Base-by-base conservation (phyloP, 1,139 yeast species). In the Schwanniomyces etchellsii region DNA sequence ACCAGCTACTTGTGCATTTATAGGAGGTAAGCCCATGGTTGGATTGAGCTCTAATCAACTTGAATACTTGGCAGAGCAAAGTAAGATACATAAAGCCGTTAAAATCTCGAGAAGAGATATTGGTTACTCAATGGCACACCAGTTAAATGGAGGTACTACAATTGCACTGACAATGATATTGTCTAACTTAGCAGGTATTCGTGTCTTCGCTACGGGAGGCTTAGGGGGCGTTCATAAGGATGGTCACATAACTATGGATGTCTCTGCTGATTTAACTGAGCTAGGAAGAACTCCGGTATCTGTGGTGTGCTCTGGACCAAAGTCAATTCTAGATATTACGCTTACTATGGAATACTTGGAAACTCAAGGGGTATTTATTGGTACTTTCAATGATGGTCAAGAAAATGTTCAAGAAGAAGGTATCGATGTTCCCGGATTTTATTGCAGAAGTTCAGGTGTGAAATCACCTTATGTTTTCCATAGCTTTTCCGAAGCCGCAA, bases 141-240 rank as follows among this genome's bases (percentile, higher is more conserved):
- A 62, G 26, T 53, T 76, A 20, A 64, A 73, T 33, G 96, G 96
- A 4, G 96, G 96, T 2, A 88, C 96, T 2, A 86, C 96, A 0
- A 84, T 86, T 38, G 86, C 96, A 1, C 81, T 84, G 30, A 86
- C 96, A 0, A 84, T 86, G 94, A 81, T 86, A 11, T 55, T 88
- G 11, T 80, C 95, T 0, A 67, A 78, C 33, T 48, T 60, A 47
- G 89, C 89, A 0, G 93, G 94, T 0, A 83, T 86, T 43, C 70
- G 74, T 41, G 88, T 88, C 14, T 88, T 86, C 65, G 94, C 94
- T 1, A 88, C 96, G 2, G 96, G 96, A 24, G 96, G 96, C 1
- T 65, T 86, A 16, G 96, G 96, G 5, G 96, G 96, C 11, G 95
- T 86, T 10, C 95, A 88, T 47, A 69, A 86, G 34, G 84, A 82